Conservation (phyloP, 768 basidiomycete genomes). For the Suillus subaureus region DNA sequence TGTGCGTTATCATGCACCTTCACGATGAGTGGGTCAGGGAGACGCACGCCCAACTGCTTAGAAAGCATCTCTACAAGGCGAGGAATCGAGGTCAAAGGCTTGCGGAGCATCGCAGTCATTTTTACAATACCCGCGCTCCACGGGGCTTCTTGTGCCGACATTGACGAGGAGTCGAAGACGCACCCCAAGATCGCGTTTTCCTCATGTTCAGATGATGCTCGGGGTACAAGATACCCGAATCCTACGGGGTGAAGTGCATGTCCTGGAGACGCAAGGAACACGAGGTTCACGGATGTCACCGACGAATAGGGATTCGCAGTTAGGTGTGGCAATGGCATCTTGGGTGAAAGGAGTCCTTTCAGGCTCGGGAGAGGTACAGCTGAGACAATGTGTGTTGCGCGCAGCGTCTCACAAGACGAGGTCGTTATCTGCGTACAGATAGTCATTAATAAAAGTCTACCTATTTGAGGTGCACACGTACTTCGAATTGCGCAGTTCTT, state of each 20-base stretch:
- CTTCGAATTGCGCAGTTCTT: constrained; percentile 46
- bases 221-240: constrained; percentile 94
- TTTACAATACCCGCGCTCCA: constrained; percentile 56
- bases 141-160: constrained; percentile 56
- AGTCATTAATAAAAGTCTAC: constrained; percentile 1
- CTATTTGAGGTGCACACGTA: constrained; percentile 26
- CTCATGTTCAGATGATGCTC: constrained; percentile 61
- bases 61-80: constrained; percentile 38
- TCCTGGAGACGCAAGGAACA: constrained; percentile 60
- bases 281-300: constrained; percentile 86
- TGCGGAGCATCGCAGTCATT: constrained; percentile 89
- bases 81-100: constrained; percentile 51
- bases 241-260: constrained; percentile 73
- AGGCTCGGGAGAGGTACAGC: constrained; percentile 69
- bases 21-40: constrained; percentile 60
- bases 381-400: constrained; percentile 73
- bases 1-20: constrained; percentile 54
- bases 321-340: constrained; percentile 59
- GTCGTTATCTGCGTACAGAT: constrained; percentile 33
- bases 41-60: constrained; percentile 43
- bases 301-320: constrained; percentile 69
- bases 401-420: constrained; percentile 35
- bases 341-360: constrained; percentile 42
- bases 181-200: constrained; percentile 63
- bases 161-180: constrained; percentile 86